These are phyloP conservation scores for Stramenopiles sp. DNA, from an alignment of 352 stramenopile species.

Conservation along the genomic window DNA sequence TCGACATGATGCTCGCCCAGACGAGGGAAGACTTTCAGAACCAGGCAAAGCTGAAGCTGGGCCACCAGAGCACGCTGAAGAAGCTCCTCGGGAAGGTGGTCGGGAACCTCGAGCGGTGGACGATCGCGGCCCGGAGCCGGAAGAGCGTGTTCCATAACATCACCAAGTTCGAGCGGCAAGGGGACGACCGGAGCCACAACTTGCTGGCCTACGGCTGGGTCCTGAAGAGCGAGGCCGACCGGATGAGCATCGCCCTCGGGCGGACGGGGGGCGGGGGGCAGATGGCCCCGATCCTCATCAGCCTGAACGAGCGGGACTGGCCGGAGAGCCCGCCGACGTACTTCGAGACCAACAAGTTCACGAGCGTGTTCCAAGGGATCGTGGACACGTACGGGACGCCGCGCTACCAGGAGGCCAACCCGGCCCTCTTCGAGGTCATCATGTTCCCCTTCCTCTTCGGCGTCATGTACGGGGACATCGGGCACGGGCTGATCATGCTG, in stretches of 20 bases:
- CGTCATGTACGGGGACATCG: slow-evolving; percentile 99
- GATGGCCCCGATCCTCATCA: neutral
- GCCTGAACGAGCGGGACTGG: neutral
- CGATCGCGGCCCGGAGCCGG: neutral
- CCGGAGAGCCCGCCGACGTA: slow-evolving; percentile 64
- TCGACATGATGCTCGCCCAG: slow-evolving; percentile 26
- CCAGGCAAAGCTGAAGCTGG: neutral
- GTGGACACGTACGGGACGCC: slow-evolving; percentile 97
- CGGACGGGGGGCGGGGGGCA: neutral
- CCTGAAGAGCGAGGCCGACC: neutral
- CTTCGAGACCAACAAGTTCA: slow-evolving; percentile 98
- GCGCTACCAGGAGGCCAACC: slow-evolving; percentile 94
- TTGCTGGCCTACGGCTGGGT: neutral
- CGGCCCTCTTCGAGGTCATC: slow-evolving; percentile 91
- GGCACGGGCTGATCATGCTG: slow-evolving; percentile 83
- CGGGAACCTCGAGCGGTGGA: neutral
- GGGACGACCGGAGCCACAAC: neutral
- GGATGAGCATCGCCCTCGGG: neutral
- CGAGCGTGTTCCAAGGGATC: slow-evolving; percentile 89
- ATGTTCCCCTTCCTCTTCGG: slow-evolving; percentile 98
- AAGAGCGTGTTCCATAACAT: neutral
- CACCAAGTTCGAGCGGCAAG: neutral
- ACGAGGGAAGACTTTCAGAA: neutral
- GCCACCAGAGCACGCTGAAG: neutral
- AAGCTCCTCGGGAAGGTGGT: neutral